Evolutionary conservation across 106 monocot species (phyloP).

Genomic region (Acanthochlamys bracteata): DNA sequence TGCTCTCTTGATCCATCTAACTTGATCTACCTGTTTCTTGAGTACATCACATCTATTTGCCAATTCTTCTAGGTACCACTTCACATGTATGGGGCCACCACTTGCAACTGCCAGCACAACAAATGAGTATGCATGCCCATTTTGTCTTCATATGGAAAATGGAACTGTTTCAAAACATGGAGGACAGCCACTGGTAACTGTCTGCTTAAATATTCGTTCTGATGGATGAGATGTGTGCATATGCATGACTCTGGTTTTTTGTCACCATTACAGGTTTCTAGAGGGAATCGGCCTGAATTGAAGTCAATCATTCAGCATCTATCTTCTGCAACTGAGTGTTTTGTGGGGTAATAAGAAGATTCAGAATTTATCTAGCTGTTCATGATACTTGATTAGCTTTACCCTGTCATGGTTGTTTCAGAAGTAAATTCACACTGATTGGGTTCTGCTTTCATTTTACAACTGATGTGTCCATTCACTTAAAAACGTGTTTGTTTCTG

Average conservation of each 20-base stretch:
- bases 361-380: too few relatives aligned
- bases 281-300: constrained; percentile 42
- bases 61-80: constrained; percentile 45
- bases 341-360: constrained; percentile 47
- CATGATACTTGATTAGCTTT: too few relatives aligned
- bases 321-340: constrained; percentile 28
- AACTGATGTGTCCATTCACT: too few relatives aligned
- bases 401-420: too few relatives aligned
- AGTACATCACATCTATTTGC: too few relatives aligned
- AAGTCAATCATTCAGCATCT: constrained; percentile 35
- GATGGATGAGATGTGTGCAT: too few relatives aligned
- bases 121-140: constrained; percentile 37
- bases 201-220: too few relatives aligned
- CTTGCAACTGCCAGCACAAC: constrained; percentile 24
- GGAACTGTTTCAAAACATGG: constrained; percentile 28
- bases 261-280: constrained; percentile 41
- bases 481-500: too few relatives aligned
- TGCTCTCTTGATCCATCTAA: not conserved
- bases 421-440: too few relatives aligned
- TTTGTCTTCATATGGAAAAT: constrained; percentile 51
- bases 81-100: constrained; percentile 44
- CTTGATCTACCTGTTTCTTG: too few relatives aligned
- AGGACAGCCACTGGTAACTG: constrained; percentile 42
- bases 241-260: constrained; percentile 1
- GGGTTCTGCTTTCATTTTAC: too few relatives aligned